Conservation (phyloP, 371 early-diverging fungal genomes). For the Mortierella sp. region DNA sequence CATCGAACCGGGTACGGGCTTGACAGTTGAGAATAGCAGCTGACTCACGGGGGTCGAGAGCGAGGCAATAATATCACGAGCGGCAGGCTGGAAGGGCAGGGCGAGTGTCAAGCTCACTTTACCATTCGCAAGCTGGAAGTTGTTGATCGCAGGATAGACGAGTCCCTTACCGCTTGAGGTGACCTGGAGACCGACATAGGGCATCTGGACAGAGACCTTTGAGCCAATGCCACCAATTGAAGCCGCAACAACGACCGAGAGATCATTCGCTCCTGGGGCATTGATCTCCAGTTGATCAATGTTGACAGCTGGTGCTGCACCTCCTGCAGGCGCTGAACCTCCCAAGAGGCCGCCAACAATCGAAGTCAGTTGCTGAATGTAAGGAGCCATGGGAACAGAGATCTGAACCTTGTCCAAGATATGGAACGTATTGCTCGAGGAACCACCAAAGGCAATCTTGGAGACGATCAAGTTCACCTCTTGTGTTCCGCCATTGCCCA, state of each 20-base stretch:
- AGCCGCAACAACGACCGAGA: neutral
- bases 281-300: neutral
- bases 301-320: neutral
- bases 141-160: slow-evolving; percentile 1
- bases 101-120: neutral
- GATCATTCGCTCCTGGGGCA: slow-evolving; percentile 1
- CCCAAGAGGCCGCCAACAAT: neutral
- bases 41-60: slow-evolving; percentile 3
- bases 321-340: neutral
- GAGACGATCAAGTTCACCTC: neutral
- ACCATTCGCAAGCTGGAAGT: slow-evolving; percentile 2
- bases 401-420: slow-evolving; percentile 3
- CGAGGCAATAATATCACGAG: neutral
- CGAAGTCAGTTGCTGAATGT: neutral
- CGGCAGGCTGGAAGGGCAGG: neutral
- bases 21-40: neutral
- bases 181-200: neutral
- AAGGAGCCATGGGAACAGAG: neutral
- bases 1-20: neutral
- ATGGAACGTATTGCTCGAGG: neutral
- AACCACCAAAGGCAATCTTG: slow-evolving; percentile 7
- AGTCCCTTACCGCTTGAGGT: neutral
- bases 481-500: neutral
- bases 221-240: neutral
- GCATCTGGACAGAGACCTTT: slow-evolving; percentile 4